phyloP scores from a whole-genome alignment of 75 land plant species.

The Cupressus sempervirens region DNA sequence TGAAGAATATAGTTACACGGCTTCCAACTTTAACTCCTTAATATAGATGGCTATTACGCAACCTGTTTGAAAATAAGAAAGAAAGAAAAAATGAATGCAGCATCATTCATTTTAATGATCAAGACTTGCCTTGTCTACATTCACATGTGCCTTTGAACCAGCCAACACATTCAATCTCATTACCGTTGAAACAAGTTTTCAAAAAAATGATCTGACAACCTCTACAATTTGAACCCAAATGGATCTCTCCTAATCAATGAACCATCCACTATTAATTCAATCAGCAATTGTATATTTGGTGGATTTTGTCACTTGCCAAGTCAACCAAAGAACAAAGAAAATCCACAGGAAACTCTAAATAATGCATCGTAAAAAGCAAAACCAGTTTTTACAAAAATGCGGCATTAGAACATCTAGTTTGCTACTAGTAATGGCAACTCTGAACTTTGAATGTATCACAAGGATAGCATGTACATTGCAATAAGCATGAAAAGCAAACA shows the following conservation, averaged over 20 bases:
- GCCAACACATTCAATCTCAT: too few species aligned
- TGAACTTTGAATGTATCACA: background rate
- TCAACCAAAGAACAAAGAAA: background rate
- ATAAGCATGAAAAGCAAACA: background rate
- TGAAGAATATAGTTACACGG: too few species aligned
- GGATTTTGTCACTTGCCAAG: background rate
- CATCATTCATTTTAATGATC: too few species aligned
- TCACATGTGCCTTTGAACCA: background rate
- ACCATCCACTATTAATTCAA: background rate
- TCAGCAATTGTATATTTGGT: background rate
- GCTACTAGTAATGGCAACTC: background rate
- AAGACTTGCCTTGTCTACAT: too few species aligned
- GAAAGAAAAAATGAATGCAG: too few species aligned
- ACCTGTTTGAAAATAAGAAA: too few species aligned
- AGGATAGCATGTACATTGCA: background rate
- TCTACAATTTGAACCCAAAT: background rate
- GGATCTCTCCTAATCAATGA: background rate
- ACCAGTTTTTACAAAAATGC: background rate
- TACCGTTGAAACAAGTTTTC: too few species aligned
- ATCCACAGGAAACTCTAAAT: background rate
- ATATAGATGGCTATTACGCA: too few species aligned
- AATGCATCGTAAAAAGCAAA: background rate
- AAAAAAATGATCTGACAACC: background rate
- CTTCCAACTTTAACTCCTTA: too few species aligned
- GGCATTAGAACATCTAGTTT: background rate